Evolutionary conservation across 139 green algal genomes (phyloP), one percentile per base, ranked within the genome.

Genomic region (Medakamo hakoo): DNA sequence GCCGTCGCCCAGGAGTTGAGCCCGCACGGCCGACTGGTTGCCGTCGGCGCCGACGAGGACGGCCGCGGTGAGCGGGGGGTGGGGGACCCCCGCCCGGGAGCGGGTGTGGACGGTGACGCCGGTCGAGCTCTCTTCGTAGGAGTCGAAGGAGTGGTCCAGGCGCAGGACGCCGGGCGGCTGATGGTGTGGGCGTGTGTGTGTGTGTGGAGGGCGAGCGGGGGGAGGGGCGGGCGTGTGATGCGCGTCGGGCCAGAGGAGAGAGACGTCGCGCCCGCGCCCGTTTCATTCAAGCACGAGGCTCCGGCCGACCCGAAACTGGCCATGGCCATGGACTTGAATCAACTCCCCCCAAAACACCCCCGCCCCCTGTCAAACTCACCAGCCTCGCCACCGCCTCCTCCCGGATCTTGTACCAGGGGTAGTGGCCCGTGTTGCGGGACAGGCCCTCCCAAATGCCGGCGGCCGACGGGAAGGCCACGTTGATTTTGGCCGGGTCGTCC

Each of bases 31-130:
- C 18, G 52, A 63, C 30, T 58, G 30, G 59, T 55, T 31, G 66
- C 66, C 66, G 55, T 71, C 66, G 24, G 27, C 27, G 4, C 66
- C 66, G 16, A 71, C 66, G 49, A 71, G 28, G 29, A 71, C 21
- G 22, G n/a, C 3, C 4, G 66, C 66, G 1, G 26, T 28, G 3
- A 66, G 27, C 0, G 59, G 23, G 1, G 52, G 56, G 4, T 63
- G 27, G 49, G 18, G 40, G 18, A 29, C 23, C 2, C 40, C 40
- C 9, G 40, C 9, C 40, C 9, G 40, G 40, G 40, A 52, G 9
- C 9, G 16, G 9, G 40, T 52, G n/a, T n/a, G n/a, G 40, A 52
- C 40, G 40, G 40, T 52, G 40, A 52, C 40, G 40, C 40, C 40
- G 40, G 40, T 52, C 9, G 9, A 9, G 40, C 9, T 16, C 9